These are phyloP conservation scores for carrot (Daucus carota) DNA, from an alignment of 129 eudicot genomes.

Conservation along the genomic window DH1_v3.0 NC_030383.2:49252501-49253000, in stretches of 20 bases:
- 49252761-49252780: background rate
- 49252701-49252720: constrained; percentile 6
- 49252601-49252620: constrained; percentile 7
- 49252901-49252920: background rate
- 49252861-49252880: background rate
- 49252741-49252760: constrained; percentile 12
- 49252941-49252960: background rate
- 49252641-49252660: constrained; percentile 14
- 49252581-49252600: constrained; percentile 11
- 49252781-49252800: background rate
- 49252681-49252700: constrained; percentile 10
- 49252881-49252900: background rate
- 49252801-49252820: background rate
- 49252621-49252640: constrained; percentile 14
- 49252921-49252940: background rate
- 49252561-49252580: constrained; percentile 7
- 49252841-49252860: background rate
- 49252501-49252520: constrained; percentile 9
- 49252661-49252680: constrained; percentile 18
- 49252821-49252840: background rate
- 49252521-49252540: constrained; percentile 17
- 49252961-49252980: background rate
- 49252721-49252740: background rate
- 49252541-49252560: constrained; percentile 12
- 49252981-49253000: background rate